These are phyloP conservation scores for Trametes sp. DNA, from an alignment of 1,284 basidiomycete species.

Conservation along the genomic window DNA sequence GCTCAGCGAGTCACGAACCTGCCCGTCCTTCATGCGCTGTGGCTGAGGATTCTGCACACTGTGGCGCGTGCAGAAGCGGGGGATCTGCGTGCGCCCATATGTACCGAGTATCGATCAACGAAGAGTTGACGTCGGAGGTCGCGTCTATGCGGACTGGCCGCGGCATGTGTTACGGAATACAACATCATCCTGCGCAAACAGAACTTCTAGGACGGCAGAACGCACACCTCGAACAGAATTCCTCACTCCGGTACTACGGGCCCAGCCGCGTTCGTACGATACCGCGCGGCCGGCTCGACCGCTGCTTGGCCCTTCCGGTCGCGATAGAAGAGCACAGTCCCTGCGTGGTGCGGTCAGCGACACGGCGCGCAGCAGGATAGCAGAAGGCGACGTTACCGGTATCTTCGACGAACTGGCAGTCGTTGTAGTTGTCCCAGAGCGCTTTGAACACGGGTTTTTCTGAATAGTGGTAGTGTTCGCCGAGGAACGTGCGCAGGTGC, in stretches of 20 bases:
- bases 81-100: not conserved
- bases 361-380: not conserved
- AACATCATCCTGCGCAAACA: not conserved
- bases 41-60: no score
- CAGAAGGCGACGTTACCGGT: constrained; percentile 39
- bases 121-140: not conserved
- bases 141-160: not conserved
- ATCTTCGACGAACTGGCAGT: constrained; percentile 78
- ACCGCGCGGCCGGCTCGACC: constrained; percentile 28
- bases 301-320: constrained; percentile 34
- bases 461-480: constrained; percentile 58
- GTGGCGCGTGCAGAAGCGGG: no score
- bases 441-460: constrained; percentile 58
- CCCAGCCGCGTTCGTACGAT: constrained; percentile 3
- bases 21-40: no score
- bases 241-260: not conserved
- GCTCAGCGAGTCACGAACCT: no score
- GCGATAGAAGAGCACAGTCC: constrained; percentile 38
- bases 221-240: not conserved
- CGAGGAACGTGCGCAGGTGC: constrained; percentile 59
- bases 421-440: constrained; percentile 65
- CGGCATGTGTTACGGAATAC: not conserved
- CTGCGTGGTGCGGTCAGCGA: constrained; percentile 14
- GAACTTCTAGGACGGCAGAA: not conserved
- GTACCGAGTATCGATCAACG: not conserved